Conservation (phyloP, 768 basidiomycete species). For the Daedaleopsis sinensis region DNA sequence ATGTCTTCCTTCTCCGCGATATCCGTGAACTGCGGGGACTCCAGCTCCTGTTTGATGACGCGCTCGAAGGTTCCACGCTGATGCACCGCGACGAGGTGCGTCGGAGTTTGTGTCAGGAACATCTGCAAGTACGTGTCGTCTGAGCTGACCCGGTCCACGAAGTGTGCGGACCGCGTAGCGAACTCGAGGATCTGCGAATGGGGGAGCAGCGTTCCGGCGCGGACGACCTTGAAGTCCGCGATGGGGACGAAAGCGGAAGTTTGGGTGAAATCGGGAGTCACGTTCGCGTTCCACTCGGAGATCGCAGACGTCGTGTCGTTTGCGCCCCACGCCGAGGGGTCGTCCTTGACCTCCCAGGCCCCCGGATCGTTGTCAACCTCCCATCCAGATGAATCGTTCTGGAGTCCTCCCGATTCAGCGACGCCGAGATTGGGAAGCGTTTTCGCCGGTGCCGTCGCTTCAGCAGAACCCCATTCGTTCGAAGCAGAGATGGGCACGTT, state of each 20-base stretch:
- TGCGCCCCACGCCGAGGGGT: neutral
- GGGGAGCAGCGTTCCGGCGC: slow-evolving; percentile 34
- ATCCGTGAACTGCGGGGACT: slow-evolving; percentile 22
- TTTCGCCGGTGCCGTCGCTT: neutral
- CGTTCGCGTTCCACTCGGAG: neutral
- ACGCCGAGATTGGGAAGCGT: neutral
- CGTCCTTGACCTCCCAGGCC: neutral
- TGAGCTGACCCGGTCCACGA: slow-evolving; percentile 43
- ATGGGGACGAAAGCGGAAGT: neutral
- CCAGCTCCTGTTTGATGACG: slow-evolving; percentile 47
- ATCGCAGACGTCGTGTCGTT: neutral
- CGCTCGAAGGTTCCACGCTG: slow-evolving; percentile 52
- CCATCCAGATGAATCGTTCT: neutral
- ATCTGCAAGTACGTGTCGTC: slow-evolving; percentile 64
- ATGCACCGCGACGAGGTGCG: slow-evolving; percentile 63
- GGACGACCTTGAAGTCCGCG: slow-evolving; percentile 26
- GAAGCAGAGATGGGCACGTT: neutral
- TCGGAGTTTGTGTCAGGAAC: slow-evolving; percentile 68
- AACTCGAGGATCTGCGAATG: slow-evolving; percentile 38
- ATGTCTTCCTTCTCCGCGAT: slow-evolving; percentile 29
- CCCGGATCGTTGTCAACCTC: neutral
- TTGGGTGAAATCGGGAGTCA: neutral
- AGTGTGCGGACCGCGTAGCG: slow-evolving; percentile 27
- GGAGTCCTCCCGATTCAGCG: neutral
- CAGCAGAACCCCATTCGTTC: neutral